Conservation (phyloP, 257 asterid genomes). For the Solanum corneliomulleri region DNA sequence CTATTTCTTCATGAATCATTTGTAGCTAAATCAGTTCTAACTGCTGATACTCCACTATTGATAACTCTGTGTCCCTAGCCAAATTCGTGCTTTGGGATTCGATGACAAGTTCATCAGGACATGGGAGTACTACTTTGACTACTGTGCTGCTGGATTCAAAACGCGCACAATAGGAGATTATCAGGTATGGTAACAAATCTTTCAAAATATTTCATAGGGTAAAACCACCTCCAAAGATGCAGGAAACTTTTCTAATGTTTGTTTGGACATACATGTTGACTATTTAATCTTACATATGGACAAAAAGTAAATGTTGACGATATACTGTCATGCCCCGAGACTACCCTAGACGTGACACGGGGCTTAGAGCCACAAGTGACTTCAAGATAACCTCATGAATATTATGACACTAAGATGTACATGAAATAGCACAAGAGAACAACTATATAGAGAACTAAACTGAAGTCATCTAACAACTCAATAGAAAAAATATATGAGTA, state of each 20-base stretch:
- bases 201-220: not conserved
- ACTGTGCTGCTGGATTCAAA: not conserved
- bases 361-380: not conserved
- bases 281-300: not conserved
- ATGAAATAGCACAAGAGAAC: not conserved
- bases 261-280: not conserved
- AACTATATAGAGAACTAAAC: not conserved
- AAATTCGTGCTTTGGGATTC: not conserved
- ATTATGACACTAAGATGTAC: not conserved
- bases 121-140: not conserved
- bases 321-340: not conserved
- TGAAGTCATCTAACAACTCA: not conserved
- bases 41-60: no score
- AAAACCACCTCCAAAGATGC: not conserved
- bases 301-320: not conserved
- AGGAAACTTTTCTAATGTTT: not conserved
- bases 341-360: not conserved
- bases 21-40: not conserved
- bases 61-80: not conserved
- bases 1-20: not conserved
- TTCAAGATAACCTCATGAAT: not conserved
- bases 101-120: not conserved
- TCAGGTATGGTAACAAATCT: not conserved
- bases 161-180: not conserved
- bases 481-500: not conserved